Base-by-base conservation (phyloP, 192 early-diverging fungal species). In the Piromyces finnis region DNA sequence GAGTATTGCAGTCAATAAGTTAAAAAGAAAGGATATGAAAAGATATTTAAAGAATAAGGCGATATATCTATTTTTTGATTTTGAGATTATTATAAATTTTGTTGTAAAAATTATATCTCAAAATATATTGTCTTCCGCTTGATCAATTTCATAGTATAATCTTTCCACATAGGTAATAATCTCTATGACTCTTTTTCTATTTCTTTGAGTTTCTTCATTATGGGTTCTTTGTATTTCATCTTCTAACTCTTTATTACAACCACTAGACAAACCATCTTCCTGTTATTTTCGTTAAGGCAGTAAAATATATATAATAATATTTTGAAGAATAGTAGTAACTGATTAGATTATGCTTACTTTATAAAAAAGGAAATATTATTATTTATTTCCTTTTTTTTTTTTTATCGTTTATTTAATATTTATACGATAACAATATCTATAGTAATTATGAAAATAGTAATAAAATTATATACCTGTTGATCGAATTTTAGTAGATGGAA, bases 121-220 rank as follows among this genome's bases (percentile, higher is more conserved):
- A 18, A 29, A 27, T 78, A 59, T 30, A 27, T n/a, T 84, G 30
- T 91, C 90, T 78, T 91, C 90, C 2, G 87, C 89, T 16, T 81
- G 28, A 29, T 91, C 90, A 82, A 91, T 91, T 78, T 91, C 90
- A 22, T 79, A 51, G 13, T 82, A 81, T 81, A 81, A 86, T 77
- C 87, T 87, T 79, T 90, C 90, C 41, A 91, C 78, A 82, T 90
- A 88, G 18, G 86, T 83, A 77, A 88, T 81, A 41, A 91, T 90
- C 80, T 91, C 90, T 59, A 88, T 83, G 0, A 91, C 83, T 3
- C 90, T 80, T 37, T 87, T 86, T 22, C 90, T 82, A 79, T 91
- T 88, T 77, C 90, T 79, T 79, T 84, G 81, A 17, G 87, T 79
- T 78, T 91, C 90, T 9, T 68, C 81, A 28, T 88, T 85, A 78